phyloP scores from a whole-genome alignment of 257 asterid genomes.

The Cordia subcordata region DNA sequence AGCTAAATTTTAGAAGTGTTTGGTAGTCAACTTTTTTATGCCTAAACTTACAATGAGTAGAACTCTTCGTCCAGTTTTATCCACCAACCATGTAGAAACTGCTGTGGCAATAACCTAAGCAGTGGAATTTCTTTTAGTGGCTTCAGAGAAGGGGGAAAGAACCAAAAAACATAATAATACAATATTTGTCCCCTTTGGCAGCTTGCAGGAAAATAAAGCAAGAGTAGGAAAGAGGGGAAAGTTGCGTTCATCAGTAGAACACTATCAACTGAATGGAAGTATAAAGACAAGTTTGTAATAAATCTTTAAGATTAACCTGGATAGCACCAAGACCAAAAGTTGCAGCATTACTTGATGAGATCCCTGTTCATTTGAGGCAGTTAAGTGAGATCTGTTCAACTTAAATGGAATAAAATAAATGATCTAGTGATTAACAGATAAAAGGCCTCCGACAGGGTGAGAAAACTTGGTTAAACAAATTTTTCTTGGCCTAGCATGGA shows the following conservation, averaged over 20 bases:
- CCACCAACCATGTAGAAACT: slow-evolving; percentile 79
- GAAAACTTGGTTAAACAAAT: background rate
- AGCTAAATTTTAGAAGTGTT: background rate
- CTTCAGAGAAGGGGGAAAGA: background rate
- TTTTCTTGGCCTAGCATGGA: too few relatives aligned
- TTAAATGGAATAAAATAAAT: slow-evolving; percentile 4
- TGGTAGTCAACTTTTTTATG: background rate
- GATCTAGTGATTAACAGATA: background rate
- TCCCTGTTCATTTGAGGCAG: slow-evolving; percentile 48
- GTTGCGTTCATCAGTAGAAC: too few relatives aligned
- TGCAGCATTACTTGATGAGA: slow-evolving; percentile 72
- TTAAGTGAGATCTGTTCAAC: slow-evolving; percentile 15
- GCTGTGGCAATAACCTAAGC: slow-evolving; percentile 85
- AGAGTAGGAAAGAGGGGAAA: background rate
- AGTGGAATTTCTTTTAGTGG: slow-evolving; percentile 1
- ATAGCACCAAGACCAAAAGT: slow-evolving; percentile 77
- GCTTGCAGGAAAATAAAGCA: slow-evolving; percentile 5
- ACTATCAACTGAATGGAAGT: background rate
- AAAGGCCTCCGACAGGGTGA: background rate
- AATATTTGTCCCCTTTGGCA: background rate
- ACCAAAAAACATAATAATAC: background rate
- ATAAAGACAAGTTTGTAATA: background rate
- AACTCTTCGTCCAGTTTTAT: slow-evolving; percentile 88
- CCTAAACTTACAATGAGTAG: slow-evolving; percentile 59
- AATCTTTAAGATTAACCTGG: slow-evolving; percentile 50